Conservation (phyloP, 495 filamentous ascomycete species). For the Aspergillus nanangensis region DNA sequence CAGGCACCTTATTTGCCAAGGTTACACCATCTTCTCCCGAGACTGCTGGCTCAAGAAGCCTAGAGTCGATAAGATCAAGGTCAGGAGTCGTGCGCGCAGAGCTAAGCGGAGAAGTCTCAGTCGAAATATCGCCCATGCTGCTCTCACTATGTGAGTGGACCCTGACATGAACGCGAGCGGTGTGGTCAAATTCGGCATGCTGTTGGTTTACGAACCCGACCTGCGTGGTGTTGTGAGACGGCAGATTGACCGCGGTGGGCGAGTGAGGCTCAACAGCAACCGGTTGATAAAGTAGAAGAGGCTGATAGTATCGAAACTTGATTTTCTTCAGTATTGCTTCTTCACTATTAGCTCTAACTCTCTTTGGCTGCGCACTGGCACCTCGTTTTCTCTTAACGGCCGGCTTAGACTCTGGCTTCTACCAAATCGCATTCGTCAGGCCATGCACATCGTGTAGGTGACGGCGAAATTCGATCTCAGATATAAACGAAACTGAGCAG, state of each 20-base stretch:
- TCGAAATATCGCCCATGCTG: slow-evolving; percentile 5
- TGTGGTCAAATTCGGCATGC: slow-evolving; percentile 5
- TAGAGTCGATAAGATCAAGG: slow-evolving; percentile 7
- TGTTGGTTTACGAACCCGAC: slow-evolving; percentile 1
- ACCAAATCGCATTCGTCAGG: not conserved
- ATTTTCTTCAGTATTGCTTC: slow-evolving; percentile 1
- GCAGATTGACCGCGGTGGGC: not conserved
- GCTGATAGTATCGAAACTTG: slow-evolving; percentile 2
- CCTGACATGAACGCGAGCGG: slow-evolving; percentile 1
- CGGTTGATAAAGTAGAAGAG: not conserved
- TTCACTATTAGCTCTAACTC: not conserved
- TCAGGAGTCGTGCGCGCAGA: slow-evolving; percentile 4
- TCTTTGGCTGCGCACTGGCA: not conserved
- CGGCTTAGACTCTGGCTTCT: slow-evolving; percentile 1
- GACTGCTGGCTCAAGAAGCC: slow-evolving; percentile 4
- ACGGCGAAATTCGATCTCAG: not conserved
- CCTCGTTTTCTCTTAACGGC: slow-evolving; percentile 3
- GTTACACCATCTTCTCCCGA: not conserved
- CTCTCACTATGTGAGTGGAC: slow-evolving; percentile 5
- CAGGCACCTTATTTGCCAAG: not conserved
- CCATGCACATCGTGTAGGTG: slow-evolving; percentile 1
- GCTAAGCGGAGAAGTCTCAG: slow-evolving; percentile 1
- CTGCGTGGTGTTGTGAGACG: not conserved
- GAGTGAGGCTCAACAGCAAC: slow-evolving; percentile 3
- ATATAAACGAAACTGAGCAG: not conserved